Evolutionary conservation across 176 grass and related monocot genomes (phyloP).

Genomic region (Zoysia pacifica): DNA sequence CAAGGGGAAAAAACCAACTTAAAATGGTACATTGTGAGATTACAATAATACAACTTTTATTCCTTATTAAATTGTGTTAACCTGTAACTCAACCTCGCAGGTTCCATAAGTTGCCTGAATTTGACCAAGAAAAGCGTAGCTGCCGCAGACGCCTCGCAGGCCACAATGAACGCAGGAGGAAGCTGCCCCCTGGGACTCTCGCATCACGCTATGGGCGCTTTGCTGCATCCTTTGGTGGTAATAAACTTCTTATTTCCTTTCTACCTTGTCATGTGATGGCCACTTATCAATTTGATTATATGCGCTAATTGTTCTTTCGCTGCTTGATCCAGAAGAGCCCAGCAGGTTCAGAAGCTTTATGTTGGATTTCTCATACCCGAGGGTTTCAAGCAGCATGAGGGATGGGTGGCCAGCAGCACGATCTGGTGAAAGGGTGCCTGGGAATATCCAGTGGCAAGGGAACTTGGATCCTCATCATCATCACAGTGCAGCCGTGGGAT

Average conservation of each 20-base stretch:
- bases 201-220: slow-evolving; percentile 64
- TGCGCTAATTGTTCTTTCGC: slow-evolving; percentile 19
- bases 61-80: background rate
- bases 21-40: background rate
- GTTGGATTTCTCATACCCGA: slow-evolving; percentile 84
- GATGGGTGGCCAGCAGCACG: slow-evolving; percentile 51
- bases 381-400: slow-evolving; percentile 60
- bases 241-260: background rate
- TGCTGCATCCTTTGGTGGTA: slow-evolving; percentile 63
- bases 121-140: slow-evolving; percentile 85
- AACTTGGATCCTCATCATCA: slow-evolving; percentile 44
- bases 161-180: slow-evolving; percentile 88
- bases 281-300: background rate
- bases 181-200: slow-evolving; percentile 60
- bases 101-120: slow-evolving; percentile 83
- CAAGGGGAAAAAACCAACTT: no score
- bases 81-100: slow-evolving; percentile 35
- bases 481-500: slow-evolving; percentile 39
- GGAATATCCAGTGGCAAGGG: slow-evolving; percentile 59
- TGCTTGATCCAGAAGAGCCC: slow-evolving; percentile 52
- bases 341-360: slow-evolving; percentile 72
- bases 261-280: background rate
- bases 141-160: slow-evolving; percentile 91
- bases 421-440: slow-evolving; percentile 48
- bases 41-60: background rate